Percentiles rank a stretch among this genome's conserved stretches.
These are phyloP conservation scores for Przewalskia tangutica DNA, from an alignment of 257 asterid species.

Conservation along the genomic window DNA sequence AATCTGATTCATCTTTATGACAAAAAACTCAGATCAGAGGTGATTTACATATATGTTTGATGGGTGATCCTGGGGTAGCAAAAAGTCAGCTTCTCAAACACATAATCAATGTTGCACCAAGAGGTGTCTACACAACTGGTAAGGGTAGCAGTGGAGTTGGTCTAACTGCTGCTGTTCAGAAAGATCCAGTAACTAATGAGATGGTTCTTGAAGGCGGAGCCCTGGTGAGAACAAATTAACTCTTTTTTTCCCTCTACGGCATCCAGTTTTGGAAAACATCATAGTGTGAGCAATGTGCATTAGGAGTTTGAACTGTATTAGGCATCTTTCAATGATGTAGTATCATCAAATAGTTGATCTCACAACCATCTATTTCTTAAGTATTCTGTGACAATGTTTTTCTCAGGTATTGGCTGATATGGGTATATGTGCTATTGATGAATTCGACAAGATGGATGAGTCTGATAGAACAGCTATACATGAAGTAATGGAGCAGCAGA, in stretches of 20 bases:
- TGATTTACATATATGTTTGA: constrained; percentile 69
- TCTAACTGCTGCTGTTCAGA: constrained; percentile 98
- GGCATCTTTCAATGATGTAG: background rate
- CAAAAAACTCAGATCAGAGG: constrained; percentile 61
- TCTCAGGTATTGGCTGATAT: constrained; percentile 88
- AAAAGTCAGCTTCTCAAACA: constrained; percentile 98
- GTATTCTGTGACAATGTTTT: background rate
- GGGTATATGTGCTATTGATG: constrained; percentile 99
- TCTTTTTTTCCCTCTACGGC: background rate
- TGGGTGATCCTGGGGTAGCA: constrained; percentile 99
- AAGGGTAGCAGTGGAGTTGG: constrained; percentile 99
- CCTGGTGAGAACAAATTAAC: constrained; percentile 45
- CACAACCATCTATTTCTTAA: background rate
- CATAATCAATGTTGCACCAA: constrained; percentile 92
- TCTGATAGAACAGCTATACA: constrained; percentile 95
- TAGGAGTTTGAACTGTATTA: background rate
- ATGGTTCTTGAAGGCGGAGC: constrained; percentile 99
- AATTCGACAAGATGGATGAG: constrained; percentile 98
- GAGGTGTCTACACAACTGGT: constrained; percentile 95
- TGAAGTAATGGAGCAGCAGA: constrained; percentile 99
- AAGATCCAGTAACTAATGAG: constrained; percentile 94
- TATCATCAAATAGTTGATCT: background rate
- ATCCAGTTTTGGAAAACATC: background rate
- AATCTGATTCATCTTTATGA: constrained; percentile 1
- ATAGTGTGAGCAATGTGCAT: background rate